A percentile compares a stretch with the other conserved stretches of the same genome.
Evolutionary conservation across 306 rosid genomes (phyloP).

Genomic region (Trifolium repens): DNA sequence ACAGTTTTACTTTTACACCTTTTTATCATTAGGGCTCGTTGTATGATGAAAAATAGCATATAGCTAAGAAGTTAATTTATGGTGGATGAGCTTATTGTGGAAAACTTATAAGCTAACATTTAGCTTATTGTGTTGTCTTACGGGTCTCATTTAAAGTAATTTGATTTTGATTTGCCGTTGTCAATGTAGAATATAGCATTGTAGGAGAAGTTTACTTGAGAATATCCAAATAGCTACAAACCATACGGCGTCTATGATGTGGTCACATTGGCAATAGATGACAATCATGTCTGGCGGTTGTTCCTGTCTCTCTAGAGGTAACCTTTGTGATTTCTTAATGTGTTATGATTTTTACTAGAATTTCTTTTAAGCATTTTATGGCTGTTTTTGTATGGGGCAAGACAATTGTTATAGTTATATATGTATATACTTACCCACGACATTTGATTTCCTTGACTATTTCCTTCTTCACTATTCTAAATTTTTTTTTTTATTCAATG

Average conservation of each 20-base stretch:
- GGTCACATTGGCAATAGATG: background rate
- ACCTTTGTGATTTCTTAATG: slow-evolving; percentile 6
- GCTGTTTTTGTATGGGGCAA: slow-evolving; percentile 15
- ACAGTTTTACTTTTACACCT: too few species aligned
- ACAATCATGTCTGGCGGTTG: slow-evolving; percentile 3
- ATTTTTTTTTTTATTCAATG: slow-evolving; percentile 8
- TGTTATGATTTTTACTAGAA: background rate
- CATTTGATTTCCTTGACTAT: slow-evolving; percentile 7
- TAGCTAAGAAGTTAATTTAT: too few species aligned
- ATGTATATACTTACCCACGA: background rate
- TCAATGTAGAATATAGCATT: background rate
- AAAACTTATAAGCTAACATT: too few species aligned
- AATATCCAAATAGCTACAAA: background rate
- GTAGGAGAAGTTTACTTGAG: background rate
- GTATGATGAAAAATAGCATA: too few species aligned
- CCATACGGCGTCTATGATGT: background rate
- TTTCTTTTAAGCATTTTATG: slow-evolving; percentile 6
- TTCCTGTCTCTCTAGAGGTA: slow-evolving; percentile 1
- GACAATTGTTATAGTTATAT: slow-evolving; percentile 1
- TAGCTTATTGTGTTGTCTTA: background rate
- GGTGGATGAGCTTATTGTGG: too few species aligned
- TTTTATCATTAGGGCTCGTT: too few species aligned
- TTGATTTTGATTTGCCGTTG: slow-evolving; percentile 28
- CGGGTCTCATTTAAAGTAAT: slow-evolving; percentile 4
- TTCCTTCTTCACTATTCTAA: slow-evolving; percentile 15